phyloP scores from a whole-genome alignment of 805 yeast species.

The Myxozyma geophila region DNA sequence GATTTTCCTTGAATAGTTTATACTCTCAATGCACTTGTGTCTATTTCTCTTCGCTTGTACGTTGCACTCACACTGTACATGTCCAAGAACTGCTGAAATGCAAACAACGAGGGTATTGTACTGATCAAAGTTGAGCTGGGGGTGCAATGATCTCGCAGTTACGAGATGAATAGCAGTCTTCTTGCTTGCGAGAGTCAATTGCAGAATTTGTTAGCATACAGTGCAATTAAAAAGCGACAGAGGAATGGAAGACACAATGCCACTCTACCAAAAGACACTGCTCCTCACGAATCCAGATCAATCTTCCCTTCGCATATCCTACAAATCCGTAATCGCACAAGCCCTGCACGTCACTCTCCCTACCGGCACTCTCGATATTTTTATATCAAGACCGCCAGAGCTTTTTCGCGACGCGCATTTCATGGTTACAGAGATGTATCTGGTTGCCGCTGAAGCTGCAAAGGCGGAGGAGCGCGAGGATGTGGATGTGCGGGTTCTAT shows the following conservation, averaged over 20 bases:
- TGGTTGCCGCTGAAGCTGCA: conserved; percentile 37
- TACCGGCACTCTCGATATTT: conserved; percentile 41
- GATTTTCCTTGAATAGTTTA: too few species aligned
- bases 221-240: neutral
- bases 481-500: conserved; percentile 41
- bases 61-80: too few species aligned
- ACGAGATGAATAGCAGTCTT: neutral
- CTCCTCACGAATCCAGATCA: conserved; percentile 37
- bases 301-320: conserved; percentile 34
- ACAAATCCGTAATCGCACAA: conserved; percentile 37
- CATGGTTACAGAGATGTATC: conserved; percentile 40
- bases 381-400: conserved; percentile 40
- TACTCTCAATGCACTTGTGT: too few species aligned
- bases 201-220: neutral
- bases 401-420: conserved; percentile 38
- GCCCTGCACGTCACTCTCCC: conserved; percentile 43
- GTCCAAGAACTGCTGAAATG: too few species aligned
- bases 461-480: conserved; percentile 24
- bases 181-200: too few species aligned
- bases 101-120: too few species aligned
- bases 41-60: too few species aligned
- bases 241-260: conserved; percentile 16
- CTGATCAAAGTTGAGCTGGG: too few species aligned
- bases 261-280: conserved; percentile 39
- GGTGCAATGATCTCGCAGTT: neutral